phyloP scores from a whole-genome alignment of 768 basidiomycete species.

The Collybia sordida region DNA sequence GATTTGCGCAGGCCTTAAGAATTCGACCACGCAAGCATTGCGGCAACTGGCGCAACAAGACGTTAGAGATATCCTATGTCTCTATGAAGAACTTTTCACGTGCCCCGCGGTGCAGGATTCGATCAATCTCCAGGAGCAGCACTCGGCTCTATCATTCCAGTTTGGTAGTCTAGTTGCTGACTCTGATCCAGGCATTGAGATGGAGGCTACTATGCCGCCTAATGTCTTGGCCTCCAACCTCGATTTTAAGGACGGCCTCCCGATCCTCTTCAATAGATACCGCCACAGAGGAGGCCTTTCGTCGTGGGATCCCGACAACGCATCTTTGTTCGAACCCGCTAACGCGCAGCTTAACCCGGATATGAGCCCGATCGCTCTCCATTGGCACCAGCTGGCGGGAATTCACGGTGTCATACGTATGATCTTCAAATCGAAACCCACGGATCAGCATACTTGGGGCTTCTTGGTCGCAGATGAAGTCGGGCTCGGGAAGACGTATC shows the following conservation, averaged over 20 bases:
- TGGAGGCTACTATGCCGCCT: constrained; percentile 3
- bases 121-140: not conserved
- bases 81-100: constrained; percentile 9
- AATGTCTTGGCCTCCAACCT: constrained; percentile 12
- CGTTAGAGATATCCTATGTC: not conserved
- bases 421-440: constrained; percentile 7
- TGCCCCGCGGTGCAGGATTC: not conserved
- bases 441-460: not conserved
- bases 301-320: constrained; percentile 13
- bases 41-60: constrained; percentile 8
- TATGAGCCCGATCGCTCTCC: not conserved
- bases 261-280: constrained; percentile 18
- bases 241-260: constrained; percentile 16
- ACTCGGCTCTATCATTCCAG: constrained; percentile 7
- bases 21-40: constrained; percentile 6
- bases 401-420: constrained; percentile 17
- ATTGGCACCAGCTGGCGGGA: constrained; percentile 27
- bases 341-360: not conserved
- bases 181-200: constrained; percentile 8
- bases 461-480: constrained; percentile 27
- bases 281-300: constrained; percentile 17
- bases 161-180: constrained; percentile 13
- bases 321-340: not conserved
- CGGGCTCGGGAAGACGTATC: constrained; percentile 30
- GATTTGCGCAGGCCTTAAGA: constrained; percentile 2